These are phyloP conservation scores for Austroboletus festivus DNA, from an alignment of 768 basidiomycete genomes.

Conservation along the genomic window DNA sequence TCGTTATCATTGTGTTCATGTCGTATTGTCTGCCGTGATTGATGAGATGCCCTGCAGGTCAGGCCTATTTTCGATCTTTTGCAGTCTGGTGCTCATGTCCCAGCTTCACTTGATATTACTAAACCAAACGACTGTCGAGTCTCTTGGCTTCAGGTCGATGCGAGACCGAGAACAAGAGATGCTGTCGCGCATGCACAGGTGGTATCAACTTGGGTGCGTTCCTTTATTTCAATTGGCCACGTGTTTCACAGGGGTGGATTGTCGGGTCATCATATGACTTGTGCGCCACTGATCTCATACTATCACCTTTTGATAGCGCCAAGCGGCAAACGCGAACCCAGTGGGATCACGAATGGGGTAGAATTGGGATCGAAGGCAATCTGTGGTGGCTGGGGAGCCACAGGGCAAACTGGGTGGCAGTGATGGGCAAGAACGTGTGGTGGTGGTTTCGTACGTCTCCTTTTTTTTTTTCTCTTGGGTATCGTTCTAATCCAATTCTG, in stretches of 20 bases:
- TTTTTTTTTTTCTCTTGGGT: neutral
- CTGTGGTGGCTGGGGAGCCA: slow-evolving; percentile 79
- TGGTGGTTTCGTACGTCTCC: slow-evolving; percentile 77
- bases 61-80: slow-evolving; percentile 73
- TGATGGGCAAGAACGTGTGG: slow-evolving; percentile 69
- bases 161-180: slow-evolving; percentile 57
- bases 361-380: slow-evolving; percentile 70
- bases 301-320: slow-evolving; percentile 38
- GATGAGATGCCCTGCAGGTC: slow-evolving; percentile 41
- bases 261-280: neutral
- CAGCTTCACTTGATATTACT: slow-evolving; percentile 60
- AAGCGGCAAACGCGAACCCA: slow-evolving; percentile 42
- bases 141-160: slow-evolving; percentile 54
- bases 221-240: neutral
- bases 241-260: too few relatives aligned
- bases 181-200: slow-evolving; percentile 50
- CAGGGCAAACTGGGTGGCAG: slow-evolving; percentile 67
- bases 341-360: slow-evolving; percentile 86
- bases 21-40: slow-evolving; percentile 4
- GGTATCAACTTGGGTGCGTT: slow-evolving; percentile 55
- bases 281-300: neutral
- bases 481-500: neutral
- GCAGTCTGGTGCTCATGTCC: slow-evolving; percentile 47
- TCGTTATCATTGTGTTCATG: slow-evolving; percentile 29
- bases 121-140: slow-evolving; percentile 81